These are phyloP conservation scores for Exophiala viscosa DNA, from an alignment of 2,329 filamentous ascomycete genomes.

Conservation along the genomic window DNA sequence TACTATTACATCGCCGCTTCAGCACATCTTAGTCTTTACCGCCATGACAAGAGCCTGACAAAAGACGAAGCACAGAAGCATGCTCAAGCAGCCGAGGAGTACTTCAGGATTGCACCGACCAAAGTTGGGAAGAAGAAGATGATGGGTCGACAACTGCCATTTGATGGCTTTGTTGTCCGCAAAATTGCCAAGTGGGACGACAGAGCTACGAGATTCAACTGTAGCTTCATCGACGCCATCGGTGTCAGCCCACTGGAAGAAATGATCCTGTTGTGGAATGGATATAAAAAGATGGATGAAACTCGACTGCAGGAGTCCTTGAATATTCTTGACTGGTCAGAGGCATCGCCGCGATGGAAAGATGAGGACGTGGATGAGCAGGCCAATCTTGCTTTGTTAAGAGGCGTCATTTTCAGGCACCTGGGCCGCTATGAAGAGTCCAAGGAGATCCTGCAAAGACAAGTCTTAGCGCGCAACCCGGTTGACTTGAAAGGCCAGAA, in stretches of 20 bases:
- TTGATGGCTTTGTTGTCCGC: constrained; percentile 78
- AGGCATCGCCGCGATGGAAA: constrained; percentile 45
- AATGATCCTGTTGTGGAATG: constrained; percentile 94
- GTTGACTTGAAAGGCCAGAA: constrained; percentile 48
- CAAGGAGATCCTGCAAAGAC: constrained; percentile 56
- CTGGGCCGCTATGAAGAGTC: constrained; percentile 63
- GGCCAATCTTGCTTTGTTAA: constrained; percentile 64
- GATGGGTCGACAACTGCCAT: constrained; percentile 82
- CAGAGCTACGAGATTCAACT: constrained; percentile 62
- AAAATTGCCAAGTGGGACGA: constrained; percentile 88
- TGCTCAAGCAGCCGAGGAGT: constrained; percentile 63
- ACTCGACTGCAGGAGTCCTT: constrained; percentile 63
- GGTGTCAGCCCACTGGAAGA: constrained; percentile 79
- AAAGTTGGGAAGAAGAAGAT: constrained; percentile 82
- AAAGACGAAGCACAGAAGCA: constrained; percentile 49
- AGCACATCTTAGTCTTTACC: constrained; percentile 77
- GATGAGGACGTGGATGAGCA: constrained; percentile 56
- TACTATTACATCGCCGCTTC: constrained; percentile 86
- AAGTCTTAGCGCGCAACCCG: constrained; percentile 56
- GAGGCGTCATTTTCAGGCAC: constrained; percentile 63
- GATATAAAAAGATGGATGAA: constrained; percentile 71
- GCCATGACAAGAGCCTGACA: constrained; percentile 45
- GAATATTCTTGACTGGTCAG: constrained; percentile 62
- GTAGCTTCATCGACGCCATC: constrained; percentile 73
- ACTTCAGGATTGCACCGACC: constrained; percentile 67